Percentiles rank a stretch among this genome's conserved stretches.
phyloP scores from a whole-genome alignment of 805 yeast species.

The Saccharomycopsis sp. region DNA sequence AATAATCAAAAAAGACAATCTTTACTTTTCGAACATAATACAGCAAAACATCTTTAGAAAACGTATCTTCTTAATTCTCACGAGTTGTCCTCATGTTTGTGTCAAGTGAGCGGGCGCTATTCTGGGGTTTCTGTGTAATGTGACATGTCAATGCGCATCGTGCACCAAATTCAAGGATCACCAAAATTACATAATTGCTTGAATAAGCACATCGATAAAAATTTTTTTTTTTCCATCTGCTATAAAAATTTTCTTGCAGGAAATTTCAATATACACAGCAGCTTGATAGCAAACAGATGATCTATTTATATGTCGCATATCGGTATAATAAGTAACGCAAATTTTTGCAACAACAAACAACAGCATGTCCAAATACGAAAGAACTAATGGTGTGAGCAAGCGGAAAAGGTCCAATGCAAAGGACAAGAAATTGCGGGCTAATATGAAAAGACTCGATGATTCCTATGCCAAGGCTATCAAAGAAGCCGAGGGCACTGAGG shows the following conservation, averaged over 20 bases:
- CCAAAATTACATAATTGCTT: background rate
- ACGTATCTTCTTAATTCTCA: background rate
- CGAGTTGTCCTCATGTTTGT: background rate
- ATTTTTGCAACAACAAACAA: background rate
- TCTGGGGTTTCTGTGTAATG: background rate
- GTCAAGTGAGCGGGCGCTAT: background rate
- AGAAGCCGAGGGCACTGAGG: slow-evolving; percentile 81
- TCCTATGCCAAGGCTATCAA: slow-evolving; percentile 73
- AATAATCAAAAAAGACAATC: too few relatives aligned
- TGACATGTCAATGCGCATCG: background rate
- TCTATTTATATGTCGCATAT: too few relatives aligned
- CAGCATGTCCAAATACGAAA: slow-evolving; percentile 6
- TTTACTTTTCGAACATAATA: too few relatives aligned
- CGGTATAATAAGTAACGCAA: too few relatives aligned
- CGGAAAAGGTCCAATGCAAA: slow-evolving; percentile 22
- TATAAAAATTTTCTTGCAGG: too few relatives aligned
- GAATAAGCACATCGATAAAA: background rate
- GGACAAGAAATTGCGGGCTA: slow-evolving; percentile 57
- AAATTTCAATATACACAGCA: too few relatives aligned
- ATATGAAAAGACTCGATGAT: slow-evolving; percentile 59
- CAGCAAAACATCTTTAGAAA: background rate
- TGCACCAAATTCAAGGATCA: background rate
- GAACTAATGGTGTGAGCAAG: slow-evolving; percentile 1
- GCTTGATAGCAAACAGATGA: background rate
- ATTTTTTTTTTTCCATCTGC: background rate